Base-by-base conservation (phyloP, 768 basidiomycete genomes). In the Naganishia antarctica region DNA sequence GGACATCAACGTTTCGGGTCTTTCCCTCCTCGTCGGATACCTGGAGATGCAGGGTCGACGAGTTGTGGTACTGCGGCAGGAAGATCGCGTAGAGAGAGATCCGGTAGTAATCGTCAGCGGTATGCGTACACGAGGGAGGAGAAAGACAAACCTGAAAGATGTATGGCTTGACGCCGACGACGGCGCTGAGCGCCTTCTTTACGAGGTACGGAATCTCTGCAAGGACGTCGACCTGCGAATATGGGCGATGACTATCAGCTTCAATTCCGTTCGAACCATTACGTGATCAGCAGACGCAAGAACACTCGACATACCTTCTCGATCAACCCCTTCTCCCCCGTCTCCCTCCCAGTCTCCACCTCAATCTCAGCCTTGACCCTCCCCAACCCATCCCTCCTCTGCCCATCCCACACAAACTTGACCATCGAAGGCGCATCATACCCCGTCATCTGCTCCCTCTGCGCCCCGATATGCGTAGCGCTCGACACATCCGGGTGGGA, bases 151-250 rank as follows among this genome's bases (percentile, higher is more conserved):
- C 91, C 84, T 93, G 90, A 78, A 94, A 96, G 76, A 94, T 88
- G 76, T 86, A 93, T 0, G 91, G 94, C 77, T 93, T 92, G 23
- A 90, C 91, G 43, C 90, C 89, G 41, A 92, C 86, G 40, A 91
- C 91, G 71, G 94, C 94, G 73, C 87, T 90, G 69, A 99, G 86
- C 66, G 91, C 87, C 77, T 91, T 85, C 81, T 91, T 91, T 76
- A 99, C 79, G 61, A 94, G 85, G 66, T 87, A 86, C 12, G 96
- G 96, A 68, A 96, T 90, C 80, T 99, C 93, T 5, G 89, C 92
- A 9, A 99, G 83, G 2, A 98, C 86, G 72, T 99, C 92, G 28
- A 98, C 90, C 78, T 94, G 92, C 77, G 21, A 44, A 26, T 11
- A n/a, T 18, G 18, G 23, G 1, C 5, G 31, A 32, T 1, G 3